Evolutionary conservation across 768 basidiomycete genomes (phyloP).

Genomic region (Russula abietina): DNA sequence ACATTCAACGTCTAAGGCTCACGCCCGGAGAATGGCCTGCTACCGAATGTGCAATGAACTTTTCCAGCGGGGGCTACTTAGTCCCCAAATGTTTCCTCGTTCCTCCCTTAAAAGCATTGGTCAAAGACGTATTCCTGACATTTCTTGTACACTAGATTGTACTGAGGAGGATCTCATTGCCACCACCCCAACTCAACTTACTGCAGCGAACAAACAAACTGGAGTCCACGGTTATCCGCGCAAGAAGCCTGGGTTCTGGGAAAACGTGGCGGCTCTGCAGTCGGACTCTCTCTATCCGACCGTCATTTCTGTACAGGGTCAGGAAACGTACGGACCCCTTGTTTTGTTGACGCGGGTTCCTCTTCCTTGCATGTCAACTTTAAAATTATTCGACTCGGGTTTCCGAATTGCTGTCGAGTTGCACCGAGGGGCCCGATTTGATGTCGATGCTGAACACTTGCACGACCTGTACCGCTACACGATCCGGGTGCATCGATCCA

Average conservation of each 20-base stretch:
- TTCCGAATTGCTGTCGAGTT: constrained; percentile 40
- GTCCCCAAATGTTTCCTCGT: constrained; percentile 35
- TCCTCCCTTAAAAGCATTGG: constrained; percentile 24
- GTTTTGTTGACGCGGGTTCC: constrained; percentile 61
- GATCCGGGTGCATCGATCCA: constrained; percentile 50
- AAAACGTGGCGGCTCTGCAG: constrained; percentile 33
- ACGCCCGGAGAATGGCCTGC: constrained; percentile 56
- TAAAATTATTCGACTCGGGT: constrained; percentile 58
- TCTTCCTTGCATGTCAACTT: constrained; percentile 49
- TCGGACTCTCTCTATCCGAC: constrained; percentile 49
- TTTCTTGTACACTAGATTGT: constrained; percentile 16
- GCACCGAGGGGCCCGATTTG: constrained; percentile 44
- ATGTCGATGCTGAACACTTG: constrained; percentile 42
- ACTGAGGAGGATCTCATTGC: constrained; percentile 10
- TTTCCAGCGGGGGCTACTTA: constrained; percentile 46
- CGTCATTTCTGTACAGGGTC: constrained; percentile 39
- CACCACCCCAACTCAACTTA: constrained; percentile 1
- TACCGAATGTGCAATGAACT: constrained; percentile 50
- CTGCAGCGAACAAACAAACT: constrained; percentile 20
- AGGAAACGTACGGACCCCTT: constrained; percentile 48
- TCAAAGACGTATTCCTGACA: constrained; percentile 16
- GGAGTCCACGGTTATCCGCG: constrained; percentile 52
- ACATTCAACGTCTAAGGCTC: constrained; percentile 39
- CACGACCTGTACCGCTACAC: constrained; percentile 55
- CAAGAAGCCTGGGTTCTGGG: constrained; percentile 66